These are phyloP conservation scores for Suhomyces bribrorum DNA, from an alignment of 1,139 yeast genomes.

Conservation along the genomic window DNA sequence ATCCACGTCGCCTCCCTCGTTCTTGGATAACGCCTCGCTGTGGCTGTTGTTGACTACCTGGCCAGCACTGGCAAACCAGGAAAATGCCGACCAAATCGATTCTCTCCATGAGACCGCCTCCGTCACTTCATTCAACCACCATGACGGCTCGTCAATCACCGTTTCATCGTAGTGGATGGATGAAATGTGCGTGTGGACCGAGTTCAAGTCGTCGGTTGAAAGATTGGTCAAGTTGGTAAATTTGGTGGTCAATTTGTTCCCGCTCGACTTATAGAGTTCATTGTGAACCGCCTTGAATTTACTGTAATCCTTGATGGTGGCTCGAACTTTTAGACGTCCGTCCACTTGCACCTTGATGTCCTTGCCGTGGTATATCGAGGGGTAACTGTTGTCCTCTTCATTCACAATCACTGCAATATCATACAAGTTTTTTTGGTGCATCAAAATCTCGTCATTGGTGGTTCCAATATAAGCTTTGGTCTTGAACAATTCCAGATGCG, in stretches of 20 bases:
- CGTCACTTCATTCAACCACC: conserved; percentile 48
- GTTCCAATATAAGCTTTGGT: conserved; percentile 55
- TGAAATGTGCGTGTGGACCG: conserved; percentile 22
- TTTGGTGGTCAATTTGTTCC: conserved; percentile 1
- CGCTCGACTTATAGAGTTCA: conserved; percentile 20
- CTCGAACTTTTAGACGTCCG: conserved; percentile 20
- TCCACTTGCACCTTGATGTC: conserved; percentile 13
- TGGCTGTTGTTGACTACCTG: conserved; percentile 35
- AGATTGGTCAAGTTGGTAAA: conserved; percentile 17
- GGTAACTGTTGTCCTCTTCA: conserved; percentile 20
- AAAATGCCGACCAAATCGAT: conserved; percentile 67
- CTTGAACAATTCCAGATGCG: conserved; percentile 18
- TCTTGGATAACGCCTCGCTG: conserved; percentile 6
- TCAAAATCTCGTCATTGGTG: conserved; percentile 70
- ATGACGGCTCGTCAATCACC: conserved; percentile 35
- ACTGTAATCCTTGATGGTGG: conserved; percentile 40
- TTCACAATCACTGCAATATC: conserved; percentile 45
- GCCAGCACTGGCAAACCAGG: conserved; percentile 90
- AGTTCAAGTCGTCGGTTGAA: conserved; percentile 23
- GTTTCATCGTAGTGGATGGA: conserved; percentile 10
- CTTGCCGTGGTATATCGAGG: conserved; percentile 9
- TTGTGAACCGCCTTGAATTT: conserved; percentile 39
- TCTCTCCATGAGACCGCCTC: conserved; percentile 66
- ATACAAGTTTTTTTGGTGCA: conserved; percentile 55
- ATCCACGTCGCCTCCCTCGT: conserved; percentile 6